Conservation (phyloP, 2,329 filamentous ascomycete species). For the Nemania diffusa region DNA sequence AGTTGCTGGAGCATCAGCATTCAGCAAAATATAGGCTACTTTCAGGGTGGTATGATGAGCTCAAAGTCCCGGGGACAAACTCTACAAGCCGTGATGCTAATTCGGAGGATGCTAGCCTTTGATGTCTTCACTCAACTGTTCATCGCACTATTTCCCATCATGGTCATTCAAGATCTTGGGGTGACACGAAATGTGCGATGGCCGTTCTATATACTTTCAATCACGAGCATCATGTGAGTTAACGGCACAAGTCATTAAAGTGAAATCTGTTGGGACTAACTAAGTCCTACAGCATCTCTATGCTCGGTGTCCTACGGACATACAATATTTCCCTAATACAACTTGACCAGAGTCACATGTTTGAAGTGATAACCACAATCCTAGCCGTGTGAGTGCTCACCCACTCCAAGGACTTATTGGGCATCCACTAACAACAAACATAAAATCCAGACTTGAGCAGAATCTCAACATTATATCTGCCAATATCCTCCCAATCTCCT, state of each 20-base stretch:
- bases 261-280: constrained; percentile 4
- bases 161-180: constrained; percentile 48
- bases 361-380: constrained; percentile 48
- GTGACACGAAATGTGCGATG: constrained; percentile 45
- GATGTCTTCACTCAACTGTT: constrained; percentile 52
- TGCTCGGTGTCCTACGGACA: constrained; percentile 50
- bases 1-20: constrained; percentile 49
- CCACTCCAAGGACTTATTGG: neutral
- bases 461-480: constrained; percentile 53
- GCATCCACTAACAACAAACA: neutral
- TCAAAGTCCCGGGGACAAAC: neutral
- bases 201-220: constrained; percentile 51
- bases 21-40: constrained; percentile 50
- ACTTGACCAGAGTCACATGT: constrained; percentile 45
- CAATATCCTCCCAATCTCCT: constrained; percentile 51
- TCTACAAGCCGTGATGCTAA: neutral
- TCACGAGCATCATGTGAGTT: constrained; percentile 47
- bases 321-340: constrained; percentile 50
- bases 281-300: constrained; percentile 42
- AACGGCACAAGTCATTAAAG: neutral
- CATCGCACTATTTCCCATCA: constrained; percentile 50
- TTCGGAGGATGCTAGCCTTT: constrained; percentile 43
- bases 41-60: constrained; percentile 47
- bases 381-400: constrained; percentile 47
- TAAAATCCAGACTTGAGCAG: constrained; percentile 47